Conservation (phyloP, 192 early-diverging fungal species). For the Obelidium mucronatum region DNA sequence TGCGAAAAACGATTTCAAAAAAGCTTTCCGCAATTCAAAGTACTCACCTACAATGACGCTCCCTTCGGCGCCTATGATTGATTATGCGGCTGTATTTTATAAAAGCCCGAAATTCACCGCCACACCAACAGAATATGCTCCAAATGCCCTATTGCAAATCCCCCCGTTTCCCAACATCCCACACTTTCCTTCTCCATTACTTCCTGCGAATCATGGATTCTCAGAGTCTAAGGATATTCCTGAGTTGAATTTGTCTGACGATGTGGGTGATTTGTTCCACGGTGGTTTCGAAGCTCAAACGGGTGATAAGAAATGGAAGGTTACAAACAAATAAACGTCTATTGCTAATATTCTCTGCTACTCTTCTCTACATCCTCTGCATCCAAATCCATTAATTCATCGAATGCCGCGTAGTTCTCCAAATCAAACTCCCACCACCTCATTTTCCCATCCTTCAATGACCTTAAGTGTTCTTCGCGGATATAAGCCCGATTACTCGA, state of each 20-base stretch:
- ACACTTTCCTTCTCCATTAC: not conserved
- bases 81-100: too few species aligned
- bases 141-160: too few species aligned
- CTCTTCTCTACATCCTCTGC: slow-evolving; percentile 10
- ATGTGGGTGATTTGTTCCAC: not conserved
- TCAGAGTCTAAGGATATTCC: not conserved
- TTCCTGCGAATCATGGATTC: not conserved
- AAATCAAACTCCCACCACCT: slow-evolving; percentile 27
- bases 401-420: not conserved
- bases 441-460: slow-evolving; percentile 19
- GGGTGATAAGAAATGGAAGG: not conserved
- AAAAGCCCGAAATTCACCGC: too few species aligned
- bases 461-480: not conserved
- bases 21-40: slow-evolving; percentile 20
- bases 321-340: not conserved
- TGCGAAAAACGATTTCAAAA: slow-evolving; percentile 16
- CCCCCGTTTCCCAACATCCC: slow-evolving; percentile 2
- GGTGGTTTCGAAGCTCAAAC: not conserved
- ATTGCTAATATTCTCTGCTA: not conserved
- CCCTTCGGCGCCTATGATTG: not conserved
- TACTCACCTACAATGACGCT: slow-evolving; percentile 11
- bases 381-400: slow-evolving; percentile 13
- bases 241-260: not conserved
- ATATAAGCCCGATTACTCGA: not conserved
- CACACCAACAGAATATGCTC: too few species aligned